Conservation (phyloP, 495 filamentous ascomycete genomes). For the Hypoxylon lenormandii region DNA sequence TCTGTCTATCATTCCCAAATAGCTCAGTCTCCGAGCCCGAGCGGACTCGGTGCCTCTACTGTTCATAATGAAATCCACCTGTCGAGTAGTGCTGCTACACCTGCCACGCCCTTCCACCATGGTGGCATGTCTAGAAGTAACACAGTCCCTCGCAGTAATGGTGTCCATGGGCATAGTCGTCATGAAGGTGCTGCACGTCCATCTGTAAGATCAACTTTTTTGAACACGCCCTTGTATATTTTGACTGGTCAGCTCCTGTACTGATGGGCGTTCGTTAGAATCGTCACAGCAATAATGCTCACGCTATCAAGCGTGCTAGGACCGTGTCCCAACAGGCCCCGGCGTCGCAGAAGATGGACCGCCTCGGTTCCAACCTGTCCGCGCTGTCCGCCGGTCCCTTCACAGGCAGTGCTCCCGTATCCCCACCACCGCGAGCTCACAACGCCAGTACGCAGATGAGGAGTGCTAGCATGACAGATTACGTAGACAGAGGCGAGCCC, state of each 20-base stretch:
- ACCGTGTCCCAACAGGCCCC: slow-evolving; percentile 52
- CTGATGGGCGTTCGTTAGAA: slow-evolving; percentile 46
- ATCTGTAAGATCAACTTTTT: slow-evolving; percentile 45
- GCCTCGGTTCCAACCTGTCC: slow-evolving; percentile 48
- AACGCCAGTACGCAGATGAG: slow-evolving; percentile 36
- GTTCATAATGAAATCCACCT: slow-evolving; percentile 49
- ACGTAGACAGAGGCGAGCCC: slow-evolving; percentile 38
- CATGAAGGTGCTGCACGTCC: slow-evolving; percentile 41
- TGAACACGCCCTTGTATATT: slow-evolving; percentile 29
- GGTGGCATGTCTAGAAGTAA: slow-evolving; percentile 51
- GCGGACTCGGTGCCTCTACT: slow-evolving; percentile 38
- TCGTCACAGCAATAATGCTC: slow-evolving; percentile 39
- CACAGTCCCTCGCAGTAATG: slow-evolving; percentile 52
- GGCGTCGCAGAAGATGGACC: slow-evolving; percentile 50
- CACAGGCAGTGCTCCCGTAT: slow-evolving; percentile 42
- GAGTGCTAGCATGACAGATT: slow-evolving; percentile 33
- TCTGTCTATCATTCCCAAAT: slow-evolving; percentile 54
- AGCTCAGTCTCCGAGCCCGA: slow-evolving; percentile 34
- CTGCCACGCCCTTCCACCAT: slow-evolving; percentile 42
- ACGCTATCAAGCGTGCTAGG: slow-evolving; percentile 49
- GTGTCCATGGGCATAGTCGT: slow-evolving; percentile 41
- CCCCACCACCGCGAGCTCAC: slow-evolving; percentile 39
- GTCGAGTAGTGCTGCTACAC: slow-evolving; percentile 39
- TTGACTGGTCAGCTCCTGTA: slow-evolving; percentile 29
- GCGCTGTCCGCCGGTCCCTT: slow-evolving; percentile 49